Percentiles rank a stretch among this genome's conserved stretches.
phyloP scores from a whole-genome alignment of 805 yeast genomes.

The Candida alai region DNA sequence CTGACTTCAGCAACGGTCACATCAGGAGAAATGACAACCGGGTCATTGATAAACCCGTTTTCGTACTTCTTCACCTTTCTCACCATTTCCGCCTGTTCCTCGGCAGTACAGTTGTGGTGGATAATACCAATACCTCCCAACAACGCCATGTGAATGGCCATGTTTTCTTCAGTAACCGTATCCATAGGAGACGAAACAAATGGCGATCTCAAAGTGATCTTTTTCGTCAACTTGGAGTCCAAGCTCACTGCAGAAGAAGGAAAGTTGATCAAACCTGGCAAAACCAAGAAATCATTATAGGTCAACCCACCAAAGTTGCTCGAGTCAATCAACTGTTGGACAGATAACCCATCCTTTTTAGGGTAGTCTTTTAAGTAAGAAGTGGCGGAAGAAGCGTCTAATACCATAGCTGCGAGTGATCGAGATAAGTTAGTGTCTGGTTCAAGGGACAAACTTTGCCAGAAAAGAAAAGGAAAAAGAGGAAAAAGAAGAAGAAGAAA shows the following conservation, averaged over 20 bases:
- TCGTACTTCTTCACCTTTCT: slow-evolving; percentile 94
- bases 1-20: slow-evolving; percentile 79
- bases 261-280: slow-evolving; percentile 92
- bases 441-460: slow-evolving; percentile 38
- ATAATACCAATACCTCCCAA: slow-evolving; percentile 98
- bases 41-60: slow-evolving; percentile 95
- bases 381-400: slow-evolving; percentile 56
- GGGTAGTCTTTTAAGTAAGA: slow-evolving; percentile 62
- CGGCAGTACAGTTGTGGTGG: slow-evolving; percentile 95
- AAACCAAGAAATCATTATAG: slow-evolving; percentile 90
- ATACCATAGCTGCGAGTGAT: slow-evolving; percentile 12
- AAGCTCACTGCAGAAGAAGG: slow-evolving; percentile 74
- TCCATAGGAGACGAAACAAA: slow-evolving; percentile 99
- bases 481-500: slow-evolving; percentile 4
- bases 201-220: slow-evolving; percentile 87
- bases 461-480: slow-evolving; percentile 28
- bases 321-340: slow-evolving; percentile 85
- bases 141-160: slow-evolving; percentile 98
- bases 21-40: slow-evolving; percentile 71
- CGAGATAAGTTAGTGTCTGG: slow-evolving; percentile 4
- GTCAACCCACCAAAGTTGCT: slow-evolving; percentile 91
- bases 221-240: slow-evolving; percentile 87
- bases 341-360: slow-evolving; percentile 80
- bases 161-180: slow-evolving; percentile 93
- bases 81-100: slow-evolving; percentile 98